Percentiles rank a stretch among this genome's conserved stretches.
phyloP scores from a whole-genome alignment of 2,329 filamentous ascomycete species.

The Cordyceps farinosa region DNA sequence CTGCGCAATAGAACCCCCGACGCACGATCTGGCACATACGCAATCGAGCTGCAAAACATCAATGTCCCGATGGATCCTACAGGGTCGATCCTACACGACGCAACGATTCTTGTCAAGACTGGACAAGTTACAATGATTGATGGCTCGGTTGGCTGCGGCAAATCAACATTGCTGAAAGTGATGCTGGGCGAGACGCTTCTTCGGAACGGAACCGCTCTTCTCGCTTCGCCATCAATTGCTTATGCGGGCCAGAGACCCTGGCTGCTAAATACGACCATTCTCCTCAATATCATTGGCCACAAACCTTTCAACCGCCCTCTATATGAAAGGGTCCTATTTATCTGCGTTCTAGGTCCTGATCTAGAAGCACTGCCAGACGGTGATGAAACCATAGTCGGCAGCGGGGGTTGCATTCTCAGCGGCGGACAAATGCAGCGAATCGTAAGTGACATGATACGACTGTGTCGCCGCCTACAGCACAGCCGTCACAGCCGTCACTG shows the following conservation, averaged over 20 bases:
- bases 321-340: neutral
- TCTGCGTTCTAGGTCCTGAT: neutral
- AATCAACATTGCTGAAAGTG: constrained; percentile 5
- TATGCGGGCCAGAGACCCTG: constrained; percentile 35
- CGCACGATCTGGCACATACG: neutral
- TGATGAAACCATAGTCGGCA: constrained; percentile 8
- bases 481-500: neutral
- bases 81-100: neutral
- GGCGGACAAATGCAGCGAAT: constrained; percentile 12
- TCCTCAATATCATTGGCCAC: constrained; percentile 36
- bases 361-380: neutral
- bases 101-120: neutral
- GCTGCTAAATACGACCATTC: constrained; percentile 40
- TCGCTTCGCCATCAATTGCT: constrained; percentile 13
- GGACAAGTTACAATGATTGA: constrained; percentile 1
- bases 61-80: neutral
- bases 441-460: neutral
- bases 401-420: neutral
- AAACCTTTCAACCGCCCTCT: neutral
- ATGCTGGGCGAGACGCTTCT: constrained; percentile 1
- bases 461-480: neutral
- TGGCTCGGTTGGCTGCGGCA: constrained; percentile 11
- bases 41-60: neutral
- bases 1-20: neutral
- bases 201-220: neutral